Evolutionary conservation across 345 rosid species (phyloP).

Genomic region (Rhodamnia argentea): DNA sequence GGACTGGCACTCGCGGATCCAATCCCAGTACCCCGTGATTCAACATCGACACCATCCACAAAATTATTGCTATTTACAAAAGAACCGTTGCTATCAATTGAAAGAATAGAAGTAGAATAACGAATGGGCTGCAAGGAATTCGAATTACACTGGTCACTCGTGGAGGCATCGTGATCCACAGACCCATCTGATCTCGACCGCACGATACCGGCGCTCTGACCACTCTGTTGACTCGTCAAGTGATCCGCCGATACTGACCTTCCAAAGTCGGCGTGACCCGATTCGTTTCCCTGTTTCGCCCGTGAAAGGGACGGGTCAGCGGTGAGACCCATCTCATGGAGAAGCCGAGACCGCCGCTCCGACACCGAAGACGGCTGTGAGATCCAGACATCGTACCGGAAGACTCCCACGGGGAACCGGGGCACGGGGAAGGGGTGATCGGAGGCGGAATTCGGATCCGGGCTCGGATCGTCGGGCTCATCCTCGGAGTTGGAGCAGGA

Average conservation of each 20-base stretch:
- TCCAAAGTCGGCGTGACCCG: not conserved
- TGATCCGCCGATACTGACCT: constrained; percentile 9
- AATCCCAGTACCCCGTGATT: not conserved
- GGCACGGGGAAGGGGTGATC: constrained; percentile 15
- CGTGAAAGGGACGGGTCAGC: not conserved
- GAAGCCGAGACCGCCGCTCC: constrained; percentile 31
- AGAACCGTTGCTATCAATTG: not conserved
- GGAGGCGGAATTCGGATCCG: not conserved
- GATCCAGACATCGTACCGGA: constrained; percentile 31
- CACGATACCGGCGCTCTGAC: not conserved
- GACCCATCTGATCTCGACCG: constrained; percentile 21
- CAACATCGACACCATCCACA: not conserved
- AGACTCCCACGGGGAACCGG: constrained; percentile 5
- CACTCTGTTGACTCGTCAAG: not conserved
- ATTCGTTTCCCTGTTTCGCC: not conserved
- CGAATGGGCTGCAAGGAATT: not conserved
- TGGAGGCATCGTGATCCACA: constrained; percentile 7
- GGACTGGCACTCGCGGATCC: constrained; percentile 4
- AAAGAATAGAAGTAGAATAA: constrained; percentile 2
- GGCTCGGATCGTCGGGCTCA: not conserved
- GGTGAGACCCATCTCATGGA: constrained; percentile 28
- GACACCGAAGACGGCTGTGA: constrained; percentile 30
- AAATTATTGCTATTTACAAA: constrained; percentile 6
- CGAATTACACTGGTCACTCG: not conserved
- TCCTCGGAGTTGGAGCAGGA: constrained; percentile 20